Evolutionary conservation across 1,284 basidiomycete genomes (phyloP).

Genomic region (Gomphus bonarii): DNA sequence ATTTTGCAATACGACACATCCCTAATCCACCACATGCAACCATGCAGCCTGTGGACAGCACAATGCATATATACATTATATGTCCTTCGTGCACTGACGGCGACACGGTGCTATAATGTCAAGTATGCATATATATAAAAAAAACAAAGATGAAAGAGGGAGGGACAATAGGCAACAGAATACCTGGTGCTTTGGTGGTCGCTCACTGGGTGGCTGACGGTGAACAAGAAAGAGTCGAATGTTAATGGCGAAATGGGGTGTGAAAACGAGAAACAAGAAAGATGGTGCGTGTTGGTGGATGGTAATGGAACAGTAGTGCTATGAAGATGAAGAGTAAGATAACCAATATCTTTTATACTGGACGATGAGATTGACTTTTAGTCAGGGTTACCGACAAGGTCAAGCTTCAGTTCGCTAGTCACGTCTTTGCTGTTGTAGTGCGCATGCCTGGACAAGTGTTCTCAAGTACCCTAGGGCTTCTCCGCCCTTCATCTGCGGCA

Average conservation of each 20-base stretch:
- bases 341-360: slow-evolving; percentile 1
- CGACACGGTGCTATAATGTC: background rate
- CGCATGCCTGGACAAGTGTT: slow-evolving; percentile 98
- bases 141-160: background rate
- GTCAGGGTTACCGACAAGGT: slow-evolving; percentile 88
- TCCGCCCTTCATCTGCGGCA: slow-evolving; percentile 94
- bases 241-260: background rate
- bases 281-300: background rate
- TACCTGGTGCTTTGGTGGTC: background rate
- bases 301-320: slow-evolving; percentile 45
- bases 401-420: slow-evolving; percentile 93
- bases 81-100: background rate
- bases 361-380: slow-evolving; percentile 12
- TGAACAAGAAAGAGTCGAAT: background rate
- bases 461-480: slow-evolving; percentile 90
- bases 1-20: background rate
- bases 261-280: background rate
- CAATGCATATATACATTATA: background rate
- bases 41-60: background rate
- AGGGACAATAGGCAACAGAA: background rate
- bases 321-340: slow-evolving; percentile 90
- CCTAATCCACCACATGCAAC: background rate
- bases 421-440: slow-evolving; percentile 96
- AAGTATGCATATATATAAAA: background rate
- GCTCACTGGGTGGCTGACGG: too few relatives aligned